phyloP scores from a whole-genome alignment of 306 rosid genomes.

The Sophora flavescens region DNA sequence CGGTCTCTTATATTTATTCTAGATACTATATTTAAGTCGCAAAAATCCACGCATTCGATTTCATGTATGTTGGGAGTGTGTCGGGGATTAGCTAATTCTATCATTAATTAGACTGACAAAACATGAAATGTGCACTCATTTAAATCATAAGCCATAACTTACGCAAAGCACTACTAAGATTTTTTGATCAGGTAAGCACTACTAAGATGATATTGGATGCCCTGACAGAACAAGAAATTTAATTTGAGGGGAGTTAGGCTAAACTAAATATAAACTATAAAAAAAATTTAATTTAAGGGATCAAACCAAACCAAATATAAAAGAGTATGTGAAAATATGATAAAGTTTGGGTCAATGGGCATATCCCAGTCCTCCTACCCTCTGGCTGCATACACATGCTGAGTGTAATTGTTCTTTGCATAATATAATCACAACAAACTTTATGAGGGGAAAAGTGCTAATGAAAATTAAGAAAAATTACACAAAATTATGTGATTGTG shows the following conservation, averaged over 20 bases:
- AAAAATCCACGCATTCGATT: slow-evolving; percentile 16
- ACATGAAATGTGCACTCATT: slow-evolving; percentile 38
- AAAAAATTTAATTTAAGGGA: too few relatives aligned
- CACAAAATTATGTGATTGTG: not conserved
- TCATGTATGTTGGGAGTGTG: slow-evolving; percentile 36
- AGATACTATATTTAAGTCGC: slow-evolving; percentile 11
- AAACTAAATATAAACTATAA: too few relatives aligned
- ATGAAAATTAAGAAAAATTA: slow-evolving; percentile 1
- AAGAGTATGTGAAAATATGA: too few relatives aligned
- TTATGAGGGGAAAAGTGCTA: not conserved
- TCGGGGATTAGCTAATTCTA: slow-evolving; percentile 34
- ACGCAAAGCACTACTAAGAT: too few relatives aligned
- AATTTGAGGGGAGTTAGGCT: too few relatives aligned
- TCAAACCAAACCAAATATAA: too few relatives aligned
- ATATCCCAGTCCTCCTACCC: too few relatives aligned
- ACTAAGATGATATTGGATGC: too few relatives aligned
- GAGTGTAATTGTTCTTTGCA: slow-evolving; percentile 11
- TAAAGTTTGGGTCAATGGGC: too few relatives aligned
- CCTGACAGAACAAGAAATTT: too few relatives aligned
- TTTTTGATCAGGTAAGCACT: too few relatives aligned
- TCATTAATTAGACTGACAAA: slow-evolving; percentile 42
- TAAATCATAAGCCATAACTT: slow-evolving; percentile 1
- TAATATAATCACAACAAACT: not conserved
- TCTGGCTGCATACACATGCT: slow-evolving; percentile 20
- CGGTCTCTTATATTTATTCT: slow-evolving; percentile 12